Base-by-base conservation (phyloP, 1,139 yeast species). In the Geotrichum candidum region DNA sequence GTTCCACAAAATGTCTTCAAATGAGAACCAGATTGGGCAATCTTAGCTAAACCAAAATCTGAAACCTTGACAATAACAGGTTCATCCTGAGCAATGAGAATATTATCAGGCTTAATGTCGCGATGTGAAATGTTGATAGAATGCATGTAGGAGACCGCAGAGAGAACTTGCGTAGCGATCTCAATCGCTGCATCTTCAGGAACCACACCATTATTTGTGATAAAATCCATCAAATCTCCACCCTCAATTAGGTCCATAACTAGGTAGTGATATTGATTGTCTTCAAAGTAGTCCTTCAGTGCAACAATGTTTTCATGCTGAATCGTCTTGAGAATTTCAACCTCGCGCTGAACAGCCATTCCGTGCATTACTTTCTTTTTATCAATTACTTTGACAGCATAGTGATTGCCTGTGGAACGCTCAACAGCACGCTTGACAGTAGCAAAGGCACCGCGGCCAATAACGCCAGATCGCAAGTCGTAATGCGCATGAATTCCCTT, bases 361-460 rank as follows among this genome's bases (percentile, higher is more conserved):
- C 87, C 83, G 50, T 90, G 90, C 4, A 92, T 89, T 29, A 95
- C 88, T 69, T 90, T 90, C 63, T 90, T 80, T 70, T 92, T 85
- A 65, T 87, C 86, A 56, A 94, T 91, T 65, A 94, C 90, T 72
- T 94, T 94, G 31, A 90, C 96, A 0, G 99, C 99, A 73, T 79
- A 91, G 1, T 91, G 82, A 67, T 87, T 84, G 11, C 98, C 97
- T 0, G 96, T 86, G 6, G 84, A 75, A 63, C 97, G 80, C 69
- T 91, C 95, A 0, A 92, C 84, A 1, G 96, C 97, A 72, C 90
- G 90, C 68, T 90, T 87, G 25, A 94, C 99, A 0, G 92, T 88
- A 2, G 98, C 98, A 80, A 94, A 94, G 5, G 98, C 98, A 9
- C 99, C 99, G 68, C 90, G 95, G 0, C 99, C 99, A 2, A 94